phyloP scores from a whole-genome alignment of 306 rosid genomes.

The Leucaena leucocephala region DNA sequence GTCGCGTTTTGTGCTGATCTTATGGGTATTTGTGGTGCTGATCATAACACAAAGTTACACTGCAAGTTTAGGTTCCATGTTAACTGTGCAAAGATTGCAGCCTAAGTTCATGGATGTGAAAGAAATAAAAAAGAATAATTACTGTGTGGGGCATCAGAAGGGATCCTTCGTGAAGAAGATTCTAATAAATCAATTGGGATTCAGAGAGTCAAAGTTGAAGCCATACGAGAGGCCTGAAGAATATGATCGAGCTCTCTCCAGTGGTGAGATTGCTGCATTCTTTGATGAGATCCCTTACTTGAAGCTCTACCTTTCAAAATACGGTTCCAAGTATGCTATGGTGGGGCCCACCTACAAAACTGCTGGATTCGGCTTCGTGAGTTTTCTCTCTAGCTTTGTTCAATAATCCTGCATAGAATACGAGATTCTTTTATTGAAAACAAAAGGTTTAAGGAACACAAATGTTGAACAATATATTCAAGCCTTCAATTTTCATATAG shows the following conservation, averaged over 20 bases:
- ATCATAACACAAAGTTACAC: slow-evolving; percentile 11
- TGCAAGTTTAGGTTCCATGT: neutral
- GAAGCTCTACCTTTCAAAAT: slow-evolving; percentile 43
- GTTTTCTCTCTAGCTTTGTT: neutral
- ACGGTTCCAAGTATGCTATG: slow-evolving; percentile 40
- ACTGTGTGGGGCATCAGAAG: neutral
- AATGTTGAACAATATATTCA: no score
- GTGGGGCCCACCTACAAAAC: slow-evolving; percentile 57
- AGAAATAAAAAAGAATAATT: neutral
- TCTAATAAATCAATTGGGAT: neutral
- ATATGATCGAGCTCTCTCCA: slow-evolving; percentile 32
- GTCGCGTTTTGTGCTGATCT: neutral
- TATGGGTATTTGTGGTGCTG: slow-evolving; percentile 3
- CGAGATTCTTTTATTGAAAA: no score
- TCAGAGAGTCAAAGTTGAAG: slow-evolving; percentile 32
- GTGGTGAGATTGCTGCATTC: slow-evolving; percentile 53
- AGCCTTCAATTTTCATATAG: no score
- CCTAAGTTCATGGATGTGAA: neutral
- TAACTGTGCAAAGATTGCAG: neutral
- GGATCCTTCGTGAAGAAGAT: neutral
- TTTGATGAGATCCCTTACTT: slow-evolving; percentile 47
- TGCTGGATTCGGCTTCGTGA: slow-evolving; percentile 55
- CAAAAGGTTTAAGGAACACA: no score
- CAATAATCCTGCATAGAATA: neutral
- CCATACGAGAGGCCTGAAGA: slow-evolving; percentile 31